phyloP scores from a whole-genome alignment of 1,284 basidiomycete genomes.

The Sphaerobolus stellatus region DNA sequence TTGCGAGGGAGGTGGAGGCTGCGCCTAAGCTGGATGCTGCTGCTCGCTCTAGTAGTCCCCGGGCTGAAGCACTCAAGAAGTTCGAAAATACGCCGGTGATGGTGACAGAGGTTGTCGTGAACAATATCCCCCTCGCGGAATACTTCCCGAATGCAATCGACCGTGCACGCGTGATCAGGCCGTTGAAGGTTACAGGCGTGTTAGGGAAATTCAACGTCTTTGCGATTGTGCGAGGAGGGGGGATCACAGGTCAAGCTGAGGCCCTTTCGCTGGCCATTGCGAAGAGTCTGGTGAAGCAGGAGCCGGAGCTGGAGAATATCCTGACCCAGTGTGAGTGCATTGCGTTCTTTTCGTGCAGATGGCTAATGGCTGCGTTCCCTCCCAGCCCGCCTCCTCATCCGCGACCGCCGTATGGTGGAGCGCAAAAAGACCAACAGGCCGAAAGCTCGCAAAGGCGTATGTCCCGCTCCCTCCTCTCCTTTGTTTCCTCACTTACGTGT shows the following conservation, averaged over 20 bases:
- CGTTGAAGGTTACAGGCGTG: constrained; percentile 82
- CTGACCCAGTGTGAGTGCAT: constrained; percentile 66
- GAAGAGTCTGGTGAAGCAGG: constrained; percentile 75
- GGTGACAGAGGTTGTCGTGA: constrained; percentile 71
- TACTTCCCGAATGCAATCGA: constrained; percentile 82
- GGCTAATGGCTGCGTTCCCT: background rate
- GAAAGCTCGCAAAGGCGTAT: constrained; percentile 88
- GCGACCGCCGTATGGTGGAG: constrained; percentile 97
- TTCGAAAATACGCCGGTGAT: too few relatives aligned
- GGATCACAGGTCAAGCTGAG: constrained; percentile 87
- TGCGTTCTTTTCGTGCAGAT: background rate
- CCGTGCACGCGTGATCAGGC: constrained; percentile 78
- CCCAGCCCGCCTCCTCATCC: constrained; percentile 80
- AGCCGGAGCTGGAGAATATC: constrained; percentile 61
- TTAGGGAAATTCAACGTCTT: constrained; percentile 94
- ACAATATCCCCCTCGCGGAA: constrained; percentile 73
- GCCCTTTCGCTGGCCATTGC: constrained; percentile 85
- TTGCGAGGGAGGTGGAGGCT: constrained; percentile 21
- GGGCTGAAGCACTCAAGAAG: constrained; percentile 3
- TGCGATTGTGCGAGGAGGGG: constrained; percentile 84
- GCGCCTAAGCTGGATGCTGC: constrained; percentile 10
- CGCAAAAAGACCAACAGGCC: constrained; percentile 92
- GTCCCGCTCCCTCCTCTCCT: constrained; percentile 34
- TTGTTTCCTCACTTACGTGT: constrained; percentile 14
- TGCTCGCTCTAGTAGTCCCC: constrained; percentile 17